Conservation (phyloP, 2,329 filamentous ascomycete species). For the Cladophialophora bantiana region DNA sequence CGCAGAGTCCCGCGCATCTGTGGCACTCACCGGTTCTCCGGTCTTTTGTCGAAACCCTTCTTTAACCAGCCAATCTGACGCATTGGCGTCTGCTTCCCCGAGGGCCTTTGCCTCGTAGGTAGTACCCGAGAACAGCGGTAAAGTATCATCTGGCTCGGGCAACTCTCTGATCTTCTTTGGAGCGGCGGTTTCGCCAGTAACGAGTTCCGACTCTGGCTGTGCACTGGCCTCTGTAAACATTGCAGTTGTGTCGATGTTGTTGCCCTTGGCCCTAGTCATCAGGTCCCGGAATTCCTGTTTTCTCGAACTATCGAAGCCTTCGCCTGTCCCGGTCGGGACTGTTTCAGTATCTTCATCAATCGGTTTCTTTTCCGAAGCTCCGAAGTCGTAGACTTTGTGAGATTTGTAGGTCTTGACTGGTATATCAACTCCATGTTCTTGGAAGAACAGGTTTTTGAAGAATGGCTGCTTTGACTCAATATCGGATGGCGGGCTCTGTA, state of each 20-base stretch:
- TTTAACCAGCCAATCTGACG: constrained; percentile 33
- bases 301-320: constrained; percentile 28
- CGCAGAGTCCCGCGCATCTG: background rate
- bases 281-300: constrained; percentile 32
- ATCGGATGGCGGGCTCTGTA: background rate
- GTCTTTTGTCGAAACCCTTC: constrained; percentile 33
- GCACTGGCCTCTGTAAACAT: constrained; percentile 29
- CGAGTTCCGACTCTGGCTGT: background rate
- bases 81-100: background rate
- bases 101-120: constrained; percentile 33
- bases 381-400: constrained; percentile 37
- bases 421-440: constrained; percentile 40
- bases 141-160: constrained; percentile 32
- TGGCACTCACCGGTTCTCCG: background rate
- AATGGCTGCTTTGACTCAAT: constrained; percentile 24
- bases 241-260: constrained; percentile 39
- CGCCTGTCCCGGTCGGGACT: background rate
- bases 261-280: constrained; percentile 34
- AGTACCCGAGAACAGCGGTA: constrained; percentile 40
- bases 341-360: constrained; percentile 1
- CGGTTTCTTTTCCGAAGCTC: constrained; percentile 18
- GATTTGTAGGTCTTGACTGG: constrained; percentile 39
- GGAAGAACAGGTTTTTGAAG: constrained; percentile 33
- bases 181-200: constrained; percentile 2
- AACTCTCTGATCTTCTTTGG: constrained; percentile 23